Evolutionary conservation across 163 green algal species (phyloP).

Genomic region (Chloromonas sp.): DNA sequence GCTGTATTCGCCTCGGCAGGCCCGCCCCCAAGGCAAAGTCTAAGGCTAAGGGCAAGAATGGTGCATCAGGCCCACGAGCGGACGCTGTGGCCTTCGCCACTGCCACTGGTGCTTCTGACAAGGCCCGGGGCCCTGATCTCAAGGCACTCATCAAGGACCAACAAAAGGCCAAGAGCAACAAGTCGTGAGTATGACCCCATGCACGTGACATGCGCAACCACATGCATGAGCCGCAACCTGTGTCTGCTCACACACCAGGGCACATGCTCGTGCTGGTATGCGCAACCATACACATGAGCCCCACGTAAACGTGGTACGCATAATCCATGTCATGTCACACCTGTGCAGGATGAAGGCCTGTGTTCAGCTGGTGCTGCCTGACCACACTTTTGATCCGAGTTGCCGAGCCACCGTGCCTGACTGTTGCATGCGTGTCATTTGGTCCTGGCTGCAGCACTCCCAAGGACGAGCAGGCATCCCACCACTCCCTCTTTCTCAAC

Average conservation of each 20-base stretch:
- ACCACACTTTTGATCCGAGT: too few relatives aligned
- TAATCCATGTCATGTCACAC: background rate
- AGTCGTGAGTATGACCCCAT: constrained; percentile 15
- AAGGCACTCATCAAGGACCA: constrained; percentile 47
- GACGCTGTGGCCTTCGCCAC: background rate
- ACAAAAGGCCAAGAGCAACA: constrained; percentile 28
- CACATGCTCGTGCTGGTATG: background rate
- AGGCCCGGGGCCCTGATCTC: constrained; percentile 25
- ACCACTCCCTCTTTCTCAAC: constrained; percentile 55
- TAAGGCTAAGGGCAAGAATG: background rate
- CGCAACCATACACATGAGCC: too few relatives aligned
- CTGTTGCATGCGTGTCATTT: background rate
- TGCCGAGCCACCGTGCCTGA: background rate
- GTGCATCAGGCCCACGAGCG: background rate
- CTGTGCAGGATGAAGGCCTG: background rate
- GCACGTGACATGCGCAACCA: background rate
- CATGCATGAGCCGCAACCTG: background rate
- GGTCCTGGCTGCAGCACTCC: constrained; percentile 13
- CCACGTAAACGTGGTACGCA: background rate
- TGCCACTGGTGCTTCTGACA: background rate
- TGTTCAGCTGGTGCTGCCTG: too few relatives aligned
- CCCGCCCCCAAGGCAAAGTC: background rate
- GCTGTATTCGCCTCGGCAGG: background rate
- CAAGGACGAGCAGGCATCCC: constrained; percentile 46
- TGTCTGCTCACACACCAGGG: background rate